Evolutionary conservation across 257 asterid genomes (phyloP), one percentile per base, ranked within the genome.

Genomic region (Solanum infundibuliforme): DNA sequence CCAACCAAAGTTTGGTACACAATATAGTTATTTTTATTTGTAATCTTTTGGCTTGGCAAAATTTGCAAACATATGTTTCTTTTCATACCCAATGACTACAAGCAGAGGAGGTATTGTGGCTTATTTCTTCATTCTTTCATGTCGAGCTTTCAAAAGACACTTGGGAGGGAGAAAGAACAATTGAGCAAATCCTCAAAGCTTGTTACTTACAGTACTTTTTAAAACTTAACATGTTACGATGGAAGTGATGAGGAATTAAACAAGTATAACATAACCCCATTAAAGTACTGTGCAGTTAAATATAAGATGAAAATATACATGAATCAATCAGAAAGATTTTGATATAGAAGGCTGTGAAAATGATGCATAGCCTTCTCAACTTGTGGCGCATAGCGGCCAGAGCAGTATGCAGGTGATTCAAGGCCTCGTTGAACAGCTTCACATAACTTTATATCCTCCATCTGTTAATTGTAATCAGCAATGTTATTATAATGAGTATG

Each of bases 321-420:
- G 81, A 14, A 18, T 34, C 39, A 25, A n/a, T 34, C 39, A 25
- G 91, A 69, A 87, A 96, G 95, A 88, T 90, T 89, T 83, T 91
- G 76, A 34, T 90, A 90, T 38, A 94, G 90, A 27, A 93, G 83
- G 88, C 94, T 41, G 79, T 96, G 99, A 62, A 95, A 96, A 90
- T 96, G 99, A 90, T 96, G 98, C 98, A 96, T 95, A 7, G 99
- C 93, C 92, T 93, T 93, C 95, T 96, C 98, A 52, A 96, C 94
- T 2, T 87, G 86, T 4, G 99, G 98, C 41, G 94, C 93, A 55
- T 96, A 96, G 20, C 98, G 94, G 2, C 98, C 98, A 12, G 86
- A 60, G 66, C 87, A 27, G 72, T 93, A 96, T 11, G 98, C 94
- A 3, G 98, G 96, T 18, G 99, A 96, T 79, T 94, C 96, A 2